Evolutionary conservation across 176 grass and related monocot genomes (phyloP), one percentile per base, ranked within the genome.

Genomic region (Oryza officinalis): DNA sequence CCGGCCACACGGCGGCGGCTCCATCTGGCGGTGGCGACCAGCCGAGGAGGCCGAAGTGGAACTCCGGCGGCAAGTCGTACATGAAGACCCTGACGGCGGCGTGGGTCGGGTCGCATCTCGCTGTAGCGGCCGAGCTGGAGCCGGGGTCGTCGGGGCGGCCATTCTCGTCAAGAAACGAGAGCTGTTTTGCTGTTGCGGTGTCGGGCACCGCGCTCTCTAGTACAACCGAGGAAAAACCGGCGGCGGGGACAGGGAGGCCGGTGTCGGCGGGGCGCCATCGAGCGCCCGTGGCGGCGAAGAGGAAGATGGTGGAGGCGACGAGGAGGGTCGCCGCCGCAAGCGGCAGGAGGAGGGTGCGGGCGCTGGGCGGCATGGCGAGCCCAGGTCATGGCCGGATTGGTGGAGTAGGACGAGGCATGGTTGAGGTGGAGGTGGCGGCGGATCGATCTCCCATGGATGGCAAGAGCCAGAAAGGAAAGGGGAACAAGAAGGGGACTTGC

Each of bases 61-160:
- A 95, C 77, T 98, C 93, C 2, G 91, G 89, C 35, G 93, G 91
- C 69, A 95, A 41, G 84, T 98, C 92, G 90, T 95, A 98, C 93
- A 98, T 88, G 46, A 93, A 98, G 8, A 98, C 89, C 83, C 82
- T 93, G 79, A 95, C 13, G 5, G 88, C 27, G 13, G 91, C 76
- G 10, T 30, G 73, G 41, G 78, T 50, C 3, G 90, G 85, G 75
- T 83, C 81, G 79, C 96, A 98, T 72, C 80, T 74, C 72, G 32
- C 66, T 25, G 63, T 7, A 2, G 71, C 18, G 1, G 30, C 30
- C 3, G 80, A 65, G 64, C 6, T 26, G 38, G 85, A 76, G 57
- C 5, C n/a, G 67, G 88, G 67, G 49, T 86, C 84, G 27, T 90
- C 83, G 33, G 88, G 88, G 7, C 0, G 60, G 73, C 88, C 84